Percentiles rank a stretch among this genome's conserved stretches.
Evolutionary conservation across 768 basidiomycete genomes (phyloP).

Genomic region (Paxillus ammoniavirescens): DNA sequence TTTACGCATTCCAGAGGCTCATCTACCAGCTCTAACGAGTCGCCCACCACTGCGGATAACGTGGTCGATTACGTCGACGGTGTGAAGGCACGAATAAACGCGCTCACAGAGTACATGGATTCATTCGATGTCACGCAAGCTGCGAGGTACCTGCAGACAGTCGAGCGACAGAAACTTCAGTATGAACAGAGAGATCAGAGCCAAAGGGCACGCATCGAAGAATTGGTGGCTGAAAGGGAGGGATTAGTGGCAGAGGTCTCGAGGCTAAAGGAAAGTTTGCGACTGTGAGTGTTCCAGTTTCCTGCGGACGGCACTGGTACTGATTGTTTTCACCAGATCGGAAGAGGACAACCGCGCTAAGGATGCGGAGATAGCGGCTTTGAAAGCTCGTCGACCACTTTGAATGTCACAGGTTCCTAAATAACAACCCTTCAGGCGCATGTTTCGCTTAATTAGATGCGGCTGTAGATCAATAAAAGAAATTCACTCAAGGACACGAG

Average conservation of each 20-base stretch:
- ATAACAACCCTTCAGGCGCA: neutral
- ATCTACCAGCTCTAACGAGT: conserved; percentile 11
- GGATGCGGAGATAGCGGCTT: conserved; percentile 7
- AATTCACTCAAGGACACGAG: no score
- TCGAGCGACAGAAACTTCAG: conserved; percentile 23
- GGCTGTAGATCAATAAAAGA: neutral
- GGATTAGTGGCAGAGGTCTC: conserved; percentile 12
- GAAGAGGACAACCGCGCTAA: conserved; percentile 6
- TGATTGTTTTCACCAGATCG: conserved; percentile 1
- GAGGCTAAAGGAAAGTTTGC: conserved; percentile 14
- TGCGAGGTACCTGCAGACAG: conserved; percentile 7
- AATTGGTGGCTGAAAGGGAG: conserved; percentile 19
- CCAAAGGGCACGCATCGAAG: conserved; percentile 22
- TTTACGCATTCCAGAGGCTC: conserved; percentile 13
- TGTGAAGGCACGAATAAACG: conserved; percentile 21
- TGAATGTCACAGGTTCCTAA: neutral
- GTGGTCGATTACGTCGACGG: conserved; percentile 25
- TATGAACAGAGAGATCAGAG: conserved; percentile 21
- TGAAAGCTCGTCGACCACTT: conserved; percentile 2
- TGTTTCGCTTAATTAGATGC: no score
- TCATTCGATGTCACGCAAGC: conserved; percentile 25
- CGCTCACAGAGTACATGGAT: conserved; percentile 24
- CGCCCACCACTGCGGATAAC: conserved; percentile 26
- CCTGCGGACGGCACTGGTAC: neutral
- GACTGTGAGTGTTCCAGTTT: conserved; percentile 9